These are phyloP conservation scores for Cordia subcordata DNA, from an alignment of 257 asterid genomes.

Conservation along the genomic window DNA sequence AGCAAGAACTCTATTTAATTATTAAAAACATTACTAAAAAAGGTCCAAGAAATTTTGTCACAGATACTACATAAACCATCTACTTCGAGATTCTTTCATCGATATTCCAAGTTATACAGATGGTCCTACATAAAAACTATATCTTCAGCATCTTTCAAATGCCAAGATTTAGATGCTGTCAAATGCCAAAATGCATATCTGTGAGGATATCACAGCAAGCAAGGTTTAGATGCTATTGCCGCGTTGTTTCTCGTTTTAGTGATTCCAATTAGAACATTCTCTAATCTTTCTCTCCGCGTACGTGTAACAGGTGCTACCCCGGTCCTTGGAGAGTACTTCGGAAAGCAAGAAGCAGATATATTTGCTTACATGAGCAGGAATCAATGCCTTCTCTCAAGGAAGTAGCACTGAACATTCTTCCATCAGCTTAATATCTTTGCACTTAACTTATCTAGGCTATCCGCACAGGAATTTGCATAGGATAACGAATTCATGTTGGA, in stretches of 20 bases:
- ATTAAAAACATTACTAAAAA: too few species aligned
- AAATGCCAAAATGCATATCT: background rate
- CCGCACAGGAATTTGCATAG: background rate
- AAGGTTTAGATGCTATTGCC: too few species aligned
- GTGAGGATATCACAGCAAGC: background rate
- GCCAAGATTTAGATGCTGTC: too few species aligned
- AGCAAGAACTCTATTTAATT: too few species aligned
- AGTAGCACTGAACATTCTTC: conserved; percentile 84
- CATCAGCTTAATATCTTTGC: conserved; percentile 37
- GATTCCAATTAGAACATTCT: background rate
- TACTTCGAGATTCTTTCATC: too few species aligned
- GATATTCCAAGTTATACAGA: too few species aligned
- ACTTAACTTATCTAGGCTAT: background rate
- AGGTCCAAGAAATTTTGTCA: too few species aligned
- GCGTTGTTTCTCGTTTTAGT: background rate
- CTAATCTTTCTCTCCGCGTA: background rate
- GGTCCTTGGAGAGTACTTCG: conserved; percentile 78
- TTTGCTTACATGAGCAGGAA: conserved; percentile 68
- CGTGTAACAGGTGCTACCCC: conserved; percentile 59
- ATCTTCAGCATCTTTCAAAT: too few species aligned
- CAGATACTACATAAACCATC: too few species aligned
- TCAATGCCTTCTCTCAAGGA: conserved; percentile 82
- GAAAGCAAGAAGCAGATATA: conserved; percentile 47
- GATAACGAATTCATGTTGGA: background rate
- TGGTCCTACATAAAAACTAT: too few species aligned